These are phyloP conservation scores for Poa annua DNA, from an alignment of 176 grass and related monocot genomes.

Conservation along the genomic window DNA sequence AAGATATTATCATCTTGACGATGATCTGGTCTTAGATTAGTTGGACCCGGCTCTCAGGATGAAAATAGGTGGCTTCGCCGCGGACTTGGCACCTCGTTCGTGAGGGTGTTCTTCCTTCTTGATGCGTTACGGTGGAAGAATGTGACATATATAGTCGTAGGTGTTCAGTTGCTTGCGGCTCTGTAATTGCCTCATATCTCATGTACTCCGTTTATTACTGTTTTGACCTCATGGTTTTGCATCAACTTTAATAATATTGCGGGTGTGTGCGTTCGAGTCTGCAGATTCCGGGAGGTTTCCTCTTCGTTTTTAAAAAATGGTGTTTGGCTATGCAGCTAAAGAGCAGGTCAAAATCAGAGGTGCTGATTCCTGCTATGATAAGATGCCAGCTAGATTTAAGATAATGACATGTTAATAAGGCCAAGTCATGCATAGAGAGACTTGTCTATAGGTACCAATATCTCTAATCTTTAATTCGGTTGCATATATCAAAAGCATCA, in stretches of 20 bases:
- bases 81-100: not conserved
- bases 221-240: not conserved
- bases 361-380: slow-evolving; percentile 8
- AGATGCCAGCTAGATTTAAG: not conserved
- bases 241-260: not conserved
- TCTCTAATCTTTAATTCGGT: not conserved
- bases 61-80: not conserved
- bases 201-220: not conserved
- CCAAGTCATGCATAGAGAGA: slow-evolving; percentile 4
- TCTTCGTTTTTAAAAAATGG: not conserved
- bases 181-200: not conserved
- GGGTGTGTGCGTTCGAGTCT: not conserved
- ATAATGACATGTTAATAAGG: not conserved
- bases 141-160: not conserved
- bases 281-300: not conserved
- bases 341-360: not conserved
- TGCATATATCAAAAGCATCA: not conserved
- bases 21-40: not conserved
- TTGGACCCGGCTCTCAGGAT: not conserved
- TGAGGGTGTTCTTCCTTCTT: not conserved
- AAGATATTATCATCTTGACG: not conserved
- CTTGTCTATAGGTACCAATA: slow-evolving; percentile 6
- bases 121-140: not conserved
- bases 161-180: not conserved
- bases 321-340: not conserved